Conservation (phyloP, 2,329 filamentous ascomycete species). For the Exophiala spinifera region DNA sequence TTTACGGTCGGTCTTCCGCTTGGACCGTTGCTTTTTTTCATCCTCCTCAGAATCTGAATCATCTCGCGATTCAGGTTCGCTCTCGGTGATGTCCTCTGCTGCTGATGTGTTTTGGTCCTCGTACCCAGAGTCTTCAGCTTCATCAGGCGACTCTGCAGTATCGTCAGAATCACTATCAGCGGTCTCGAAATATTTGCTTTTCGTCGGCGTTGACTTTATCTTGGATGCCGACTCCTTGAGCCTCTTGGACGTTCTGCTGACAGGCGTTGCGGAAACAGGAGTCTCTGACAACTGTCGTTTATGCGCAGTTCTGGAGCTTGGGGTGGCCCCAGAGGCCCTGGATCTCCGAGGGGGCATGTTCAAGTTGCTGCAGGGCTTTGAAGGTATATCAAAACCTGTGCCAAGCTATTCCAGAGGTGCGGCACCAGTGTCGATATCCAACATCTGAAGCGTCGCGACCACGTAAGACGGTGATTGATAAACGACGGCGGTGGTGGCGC, state of each 20-base stretch:
- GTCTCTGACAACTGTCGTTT: conserved; percentile 23
- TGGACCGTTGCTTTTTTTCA: conserved; percentile 15
- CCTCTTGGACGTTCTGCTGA: conserved; percentile 24
- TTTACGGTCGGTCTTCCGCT: conserved; percentile 13
- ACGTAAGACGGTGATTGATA: background rate
- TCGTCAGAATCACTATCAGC: conserved; percentile 31
- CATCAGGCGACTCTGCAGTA: conserved; percentile 22
- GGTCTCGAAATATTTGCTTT: conserved; percentile 51
- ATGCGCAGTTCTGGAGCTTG: conserved; percentile 13
- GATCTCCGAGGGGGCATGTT: conserved; percentile 19
- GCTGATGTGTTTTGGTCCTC: conserved; percentile 38
- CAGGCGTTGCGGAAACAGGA: conserved; percentile 13
- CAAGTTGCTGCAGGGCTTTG: background rate
- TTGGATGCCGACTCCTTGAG: conserved; percentile 21
- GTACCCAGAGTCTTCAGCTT: conserved; percentile 37
- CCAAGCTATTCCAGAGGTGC: background rate
- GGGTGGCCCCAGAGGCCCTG: conserved; percentile 10
- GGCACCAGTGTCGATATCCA: background rate
- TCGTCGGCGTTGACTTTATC: conserved; percentile 40
- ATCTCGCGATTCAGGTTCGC: conserved; percentile 28
- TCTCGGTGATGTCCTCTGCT: conserved; percentile 4
- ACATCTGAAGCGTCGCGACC: no score
- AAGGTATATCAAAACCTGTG: background rate
- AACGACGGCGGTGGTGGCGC: background rate
- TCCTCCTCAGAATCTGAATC: conserved; percentile 35